Conservation (phyloP, 805 yeast species). For the Lipomyces kockii region DNA sequence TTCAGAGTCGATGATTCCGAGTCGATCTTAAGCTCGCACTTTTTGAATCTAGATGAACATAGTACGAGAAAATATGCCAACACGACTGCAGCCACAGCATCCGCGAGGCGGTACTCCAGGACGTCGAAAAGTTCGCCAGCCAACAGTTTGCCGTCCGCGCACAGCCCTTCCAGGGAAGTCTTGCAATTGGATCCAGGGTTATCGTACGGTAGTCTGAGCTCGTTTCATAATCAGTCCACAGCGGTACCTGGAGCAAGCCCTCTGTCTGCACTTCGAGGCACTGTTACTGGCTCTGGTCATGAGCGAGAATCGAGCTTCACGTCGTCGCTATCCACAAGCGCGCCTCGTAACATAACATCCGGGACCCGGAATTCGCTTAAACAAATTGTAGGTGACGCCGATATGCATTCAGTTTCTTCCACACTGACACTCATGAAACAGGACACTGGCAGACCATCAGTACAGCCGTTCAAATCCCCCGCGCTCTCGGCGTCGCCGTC, state of each 20-base stretch:
- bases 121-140: constrained; percentile 14
- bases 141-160: constrained; percentile 14
- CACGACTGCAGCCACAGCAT: constrained; percentile 16
- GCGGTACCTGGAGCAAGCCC: constrained; percentile 8
- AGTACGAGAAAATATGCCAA: background rate
- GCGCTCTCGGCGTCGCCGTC: constrained; percentile 53
- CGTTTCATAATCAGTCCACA: constrained; percentile 3
- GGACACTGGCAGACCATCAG: constrained; percentile 41
- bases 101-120: constrained; percentile 15
- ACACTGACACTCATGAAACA: background rate
- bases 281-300: background rate
- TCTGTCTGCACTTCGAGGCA: constrained; percentile 10
- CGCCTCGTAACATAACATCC: background rate
- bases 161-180: background rate
- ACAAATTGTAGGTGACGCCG: constrained; percentile 21
- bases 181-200: constrained; percentile 8
- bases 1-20: constrained; percentile 73
- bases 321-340: background rate
- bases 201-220: constrained; percentile 19
- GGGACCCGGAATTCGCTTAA: background rate
- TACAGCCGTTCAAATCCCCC: constrained; percentile 68
- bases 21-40: constrained; percentile 62
- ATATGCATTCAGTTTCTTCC: constrained; percentile 39
- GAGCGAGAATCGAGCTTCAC: background rate
- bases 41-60: constrained; percentile 52